Evolutionary conservation across 2,329 filamentous ascomycete genomes (phyloP).

Genomic region (Macroventuria anomochaeta): DNA sequence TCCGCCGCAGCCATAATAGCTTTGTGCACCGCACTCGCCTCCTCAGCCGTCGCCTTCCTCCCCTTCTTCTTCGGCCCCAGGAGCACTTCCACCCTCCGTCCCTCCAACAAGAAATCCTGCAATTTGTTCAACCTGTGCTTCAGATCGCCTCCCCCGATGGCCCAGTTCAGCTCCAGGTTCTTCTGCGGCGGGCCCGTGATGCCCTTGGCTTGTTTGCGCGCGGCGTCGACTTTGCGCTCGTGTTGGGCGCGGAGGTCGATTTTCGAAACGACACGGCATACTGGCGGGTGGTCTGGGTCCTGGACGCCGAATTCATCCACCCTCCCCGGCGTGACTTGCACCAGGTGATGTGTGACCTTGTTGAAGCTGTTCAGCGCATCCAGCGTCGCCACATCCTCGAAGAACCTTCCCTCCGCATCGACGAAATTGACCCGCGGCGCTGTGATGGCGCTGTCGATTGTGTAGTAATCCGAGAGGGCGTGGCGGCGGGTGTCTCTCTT

Average conservation of each 20-base stretch:
- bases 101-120: constrained; percentile 74
- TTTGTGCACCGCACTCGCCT: constrained; percentile 63
- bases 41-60: constrained; percentile 64
- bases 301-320: constrained; percentile 31
- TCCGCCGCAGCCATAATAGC: constrained; percentile 56
- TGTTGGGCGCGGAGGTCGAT: constrained; percentile 55
- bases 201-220: constrained; percentile 50
- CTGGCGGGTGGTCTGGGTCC: constrained; percentile 58
- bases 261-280: constrained; percentile 75
- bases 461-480: constrained; percentile 48
- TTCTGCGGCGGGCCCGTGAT: constrained; percentile 58
- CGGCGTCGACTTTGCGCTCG: constrained; percentile 53
- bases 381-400: constrained; percentile 37
- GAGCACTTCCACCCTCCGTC: constrained; percentile 75
- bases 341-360: constrained; percentile 57
- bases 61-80: constrained; percentile 72
- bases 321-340: constrained; percentile 53
- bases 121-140: constrained; percentile 60
- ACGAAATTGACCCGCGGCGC: constrained; percentile 54
- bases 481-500: constrained; percentile 43
- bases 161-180: constrained; percentile 90
- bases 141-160: constrained; percentile 78
- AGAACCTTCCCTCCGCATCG: constrained; percentile 48
- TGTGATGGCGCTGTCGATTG: constrained; percentile 58
- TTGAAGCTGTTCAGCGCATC: constrained; percentile 56